Percentiles rank a stretch among this genome's conserved stretches.
Conservation (phyloP, 1,139 yeast species). For the Meyerozyma guilliermondii region DNA sequence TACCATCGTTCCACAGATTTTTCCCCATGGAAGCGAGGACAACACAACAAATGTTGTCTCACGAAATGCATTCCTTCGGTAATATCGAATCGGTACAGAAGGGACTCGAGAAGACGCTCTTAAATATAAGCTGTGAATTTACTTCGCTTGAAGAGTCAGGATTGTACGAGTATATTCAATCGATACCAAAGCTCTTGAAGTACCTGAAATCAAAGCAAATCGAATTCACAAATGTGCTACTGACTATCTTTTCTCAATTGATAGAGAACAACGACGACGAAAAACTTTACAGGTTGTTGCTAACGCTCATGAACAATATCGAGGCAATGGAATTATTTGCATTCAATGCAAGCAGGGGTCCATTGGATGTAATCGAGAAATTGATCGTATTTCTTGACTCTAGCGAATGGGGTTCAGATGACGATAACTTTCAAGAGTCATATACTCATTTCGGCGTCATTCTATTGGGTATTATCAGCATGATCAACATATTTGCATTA, state of each 20-base stretch:
- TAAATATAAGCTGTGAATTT: slow-evolving; percentile 48
- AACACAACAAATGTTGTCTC: slow-evolving; percentile 17
- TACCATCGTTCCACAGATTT: slow-evolving; percentile 38
- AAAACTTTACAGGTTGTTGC: slow-evolving; percentile 45
- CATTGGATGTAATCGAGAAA: slow-evolving; percentile 19
- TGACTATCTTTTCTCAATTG: slow-evolving; percentile 32
- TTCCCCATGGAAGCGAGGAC: slow-evolving; percentile 33
- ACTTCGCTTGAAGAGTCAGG: slow-evolving; percentile 50
- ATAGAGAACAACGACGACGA: slow-evolving; percentile 34
- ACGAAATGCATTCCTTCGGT: slow-evolving; percentile 8
- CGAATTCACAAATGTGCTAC: slow-evolving; percentile 32
- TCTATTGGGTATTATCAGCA: slow-evolving; percentile 44
- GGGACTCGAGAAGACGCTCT: slow-evolving; percentile 28
- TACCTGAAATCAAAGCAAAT: slow-evolving; percentile 33
- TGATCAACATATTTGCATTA: slow-evolving; percentile 42
- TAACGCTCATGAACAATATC: slow-evolving; percentile 38
- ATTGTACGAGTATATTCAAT: slow-evolving; percentile 31
- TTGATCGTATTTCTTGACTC: slow-evolving; percentile 31
- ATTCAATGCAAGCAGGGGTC: slow-evolving; percentile 20
- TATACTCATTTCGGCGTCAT: slow-evolving; percentile 64
- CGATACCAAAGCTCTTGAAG: slow-evolving; percentile 24
- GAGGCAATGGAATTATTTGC: slow-evolving; percentile 40
- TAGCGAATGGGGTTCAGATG: slow-evolving; percentile 30
- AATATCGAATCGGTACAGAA: slow-evolving; percentile 7
- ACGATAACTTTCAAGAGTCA: slow-evolving; percentile 62